Evolutionary conservation across 345 rosid species (phyloP).

Genomic region (Trapa bicornis): DNA sequence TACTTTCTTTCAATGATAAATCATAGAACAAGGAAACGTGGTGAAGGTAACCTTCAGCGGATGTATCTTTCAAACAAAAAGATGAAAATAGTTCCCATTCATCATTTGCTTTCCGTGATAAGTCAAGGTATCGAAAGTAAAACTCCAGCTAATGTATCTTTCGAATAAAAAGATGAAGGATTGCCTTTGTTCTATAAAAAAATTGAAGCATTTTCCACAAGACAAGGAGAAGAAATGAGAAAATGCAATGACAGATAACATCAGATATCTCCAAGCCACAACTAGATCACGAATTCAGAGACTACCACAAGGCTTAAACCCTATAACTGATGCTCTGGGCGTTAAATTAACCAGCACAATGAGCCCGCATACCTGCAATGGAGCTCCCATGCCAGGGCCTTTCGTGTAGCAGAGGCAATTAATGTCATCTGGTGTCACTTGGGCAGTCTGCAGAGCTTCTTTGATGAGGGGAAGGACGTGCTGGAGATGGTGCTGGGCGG

Average conservation of each 20-base stretch:
- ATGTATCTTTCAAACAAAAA: not conserved
- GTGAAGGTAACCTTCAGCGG: too few species aligned
- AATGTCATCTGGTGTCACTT: conserved; percentile 53
- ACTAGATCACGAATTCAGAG: not conserved
- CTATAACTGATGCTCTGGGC: not conserved
- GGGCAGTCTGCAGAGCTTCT: conserved; percentile 53
- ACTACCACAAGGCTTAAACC: not conserved
- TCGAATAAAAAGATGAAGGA: not conserved
- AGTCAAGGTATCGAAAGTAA: too few species aligned
- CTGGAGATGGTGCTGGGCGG: conserved; percentile 76
- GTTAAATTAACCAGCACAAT: not conserved
- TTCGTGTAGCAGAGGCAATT: conserved; percentile 88
- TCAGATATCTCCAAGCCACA: not conserved
- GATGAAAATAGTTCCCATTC: too few species aligned
- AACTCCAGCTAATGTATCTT: not conserved
- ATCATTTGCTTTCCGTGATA: too few species aligned
- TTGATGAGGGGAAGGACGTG: conserved; percentile 74
- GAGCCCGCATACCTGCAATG: conserved; percentile 27
- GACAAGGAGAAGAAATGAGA: too few species aligned
- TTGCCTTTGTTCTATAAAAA: not conserved
- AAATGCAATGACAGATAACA: too few species aligned
- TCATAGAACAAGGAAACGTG: too few species aligned
- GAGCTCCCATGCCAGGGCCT: conserved; percentile 99
- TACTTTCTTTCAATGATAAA: too few species aligned
- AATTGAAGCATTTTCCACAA: not conserved